phyloP scores from a whole-genome alignment of 495 filamentous ascomycete species.

The Penicillium canescens region DNA sequence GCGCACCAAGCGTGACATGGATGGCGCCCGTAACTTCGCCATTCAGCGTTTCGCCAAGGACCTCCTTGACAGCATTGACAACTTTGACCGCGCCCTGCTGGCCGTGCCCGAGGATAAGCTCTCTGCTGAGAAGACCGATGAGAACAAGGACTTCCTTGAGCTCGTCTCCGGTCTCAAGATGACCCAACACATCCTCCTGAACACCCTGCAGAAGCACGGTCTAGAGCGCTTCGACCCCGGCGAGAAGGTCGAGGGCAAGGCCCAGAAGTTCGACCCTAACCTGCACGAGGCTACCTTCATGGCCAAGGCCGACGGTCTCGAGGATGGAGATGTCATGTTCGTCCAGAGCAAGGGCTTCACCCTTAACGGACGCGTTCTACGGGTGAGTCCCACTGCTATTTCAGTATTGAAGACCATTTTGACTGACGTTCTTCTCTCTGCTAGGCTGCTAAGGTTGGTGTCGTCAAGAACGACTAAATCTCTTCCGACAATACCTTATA shows the following conservation, averaged over 20 bases:
- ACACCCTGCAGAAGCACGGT: slow-evolving; percentile 89
- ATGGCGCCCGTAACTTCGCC: slow-evolving; percentile 83
- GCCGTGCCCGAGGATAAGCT: slow-evolving; percentile 77
- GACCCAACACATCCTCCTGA: slow-evolving; percentile 87
- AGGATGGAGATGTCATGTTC: slow-evolving; percentile 87
- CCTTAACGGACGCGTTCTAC: slow-evolving; percentile 84
- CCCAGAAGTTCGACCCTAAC: slow-evolving; percentile 85
- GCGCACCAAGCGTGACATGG: slow-evolving; percentile 87
- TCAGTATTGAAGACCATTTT: slow-evolving; percentile 2
- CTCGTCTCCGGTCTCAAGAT: slow-evolving; percentile 89
- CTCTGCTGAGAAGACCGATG: slow-evolving; percentile 38
- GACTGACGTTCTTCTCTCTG: slow-evolving; percentile 11
- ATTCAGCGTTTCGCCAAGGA: slow-evolving; percentile 94
- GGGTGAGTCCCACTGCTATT: slow-evolving; percentile 49
- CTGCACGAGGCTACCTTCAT: slow-evolving; percentile 95
- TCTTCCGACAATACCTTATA: slow-evolving; percentile 6
- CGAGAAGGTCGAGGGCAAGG: slow-evolving; percentile 55
- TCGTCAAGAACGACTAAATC: slow-evolving; percentile 69
- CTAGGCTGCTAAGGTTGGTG: slow-evolving; percentile 88
- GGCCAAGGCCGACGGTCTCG: slow-evolving; percentile 77
- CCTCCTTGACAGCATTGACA: slow-evolving; percentile 91
- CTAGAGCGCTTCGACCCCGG: slow-evolving; percentile 83
- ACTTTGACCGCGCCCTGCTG: slow-evolving; percentile 86
- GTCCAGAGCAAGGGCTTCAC: slow-evolving; percentile 93
- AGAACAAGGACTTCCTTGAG: slow-evolving; percentile 68